Evolutionary conservation across 805 yeast species (phyloP).

Genomic region (Metschnikowia drakensbergensis): DNA sequence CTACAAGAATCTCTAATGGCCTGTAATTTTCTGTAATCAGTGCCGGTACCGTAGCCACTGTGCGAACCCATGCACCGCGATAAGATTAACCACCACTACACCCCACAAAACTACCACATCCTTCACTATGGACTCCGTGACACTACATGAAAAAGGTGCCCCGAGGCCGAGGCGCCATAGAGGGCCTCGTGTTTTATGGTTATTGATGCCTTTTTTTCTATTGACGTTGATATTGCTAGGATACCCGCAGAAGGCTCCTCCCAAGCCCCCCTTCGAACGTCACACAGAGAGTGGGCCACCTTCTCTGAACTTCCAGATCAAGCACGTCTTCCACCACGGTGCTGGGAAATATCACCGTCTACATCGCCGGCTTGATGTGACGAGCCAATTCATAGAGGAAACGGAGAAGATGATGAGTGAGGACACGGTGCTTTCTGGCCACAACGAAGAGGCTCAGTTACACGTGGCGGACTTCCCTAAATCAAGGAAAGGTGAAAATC

Average conservation of each 20-base stretch:
- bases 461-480: conserved; percentile 36
- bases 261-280: neutral
- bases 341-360: conserved; percentile 40
- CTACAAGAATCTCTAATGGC: neutral
- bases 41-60: neutral
- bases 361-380: conserved; percentile 51
- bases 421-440: neutral
- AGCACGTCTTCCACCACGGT: conserved; percentile 62
- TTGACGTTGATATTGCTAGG: neutral
- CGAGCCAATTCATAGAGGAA: conserved; percentile 33
- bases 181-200: neutral
- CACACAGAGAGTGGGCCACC: neutral
- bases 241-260: neutral
- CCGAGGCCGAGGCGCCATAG: too few species aligned
- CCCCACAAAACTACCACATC: conserved; percentile 1
- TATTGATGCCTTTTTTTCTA: neutral
- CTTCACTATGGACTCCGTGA: neutral
- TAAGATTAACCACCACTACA: neutral
- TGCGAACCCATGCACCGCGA: conserved; percentile 1
- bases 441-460: conserved; percentile 7
- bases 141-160: neutral
- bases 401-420: conserved; percentile 7
- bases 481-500: conserved; percentile 29
- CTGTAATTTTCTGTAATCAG: neutral
- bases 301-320: conserved; percentile 29